phyloP scores from a whole-genome alignment of 2,329 filamentous ascomycete species.

The Dactylellina haptotyla region DNA sequence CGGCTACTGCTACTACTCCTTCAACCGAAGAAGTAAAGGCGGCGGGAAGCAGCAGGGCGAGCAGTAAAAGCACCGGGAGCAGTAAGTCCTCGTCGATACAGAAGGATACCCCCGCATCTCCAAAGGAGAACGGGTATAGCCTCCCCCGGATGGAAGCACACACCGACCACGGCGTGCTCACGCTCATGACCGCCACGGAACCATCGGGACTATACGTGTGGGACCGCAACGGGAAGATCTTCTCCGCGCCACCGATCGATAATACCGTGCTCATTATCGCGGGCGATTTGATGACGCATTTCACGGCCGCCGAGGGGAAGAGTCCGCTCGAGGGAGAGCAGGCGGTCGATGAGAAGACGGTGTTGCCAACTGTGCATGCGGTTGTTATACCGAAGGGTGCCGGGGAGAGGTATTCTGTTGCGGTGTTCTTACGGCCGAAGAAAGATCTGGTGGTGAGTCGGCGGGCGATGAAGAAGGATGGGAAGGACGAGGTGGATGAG shows the following conservation, averaged over 20 bases:
- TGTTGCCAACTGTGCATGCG: conserved; percentile 41
- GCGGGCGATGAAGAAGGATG: conserved; percentile 4
- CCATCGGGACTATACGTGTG: conserved; percentile 48
- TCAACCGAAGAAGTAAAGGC: no score
- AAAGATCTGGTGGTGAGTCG: conserved; percentile 37
- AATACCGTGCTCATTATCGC: conserved; percentile 40
- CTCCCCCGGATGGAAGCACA: conserved; percentile 46
- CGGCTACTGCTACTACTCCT: neutral
- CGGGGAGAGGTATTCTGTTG: conserved; percentile 40
- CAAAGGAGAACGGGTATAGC: conserved; percentile 7
- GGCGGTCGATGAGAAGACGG: conserved; percentile 18
- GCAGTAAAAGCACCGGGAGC: conserved; percentile 11
- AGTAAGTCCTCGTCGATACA: conserved; percentile 5
- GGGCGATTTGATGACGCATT: conserved; percentile 43
- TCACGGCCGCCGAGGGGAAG: conserved; percentile 27
- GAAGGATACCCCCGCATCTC: conserved; percentile 3
- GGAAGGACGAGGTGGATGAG: conserved; percentile 8
- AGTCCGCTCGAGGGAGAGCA: conserved; percentile 10
- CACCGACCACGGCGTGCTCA: conserved; percentile 50
- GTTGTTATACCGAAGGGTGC: conserved; percentile 36
- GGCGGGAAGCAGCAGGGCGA: conserved; percentile 9
- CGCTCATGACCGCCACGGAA: conserved; percentile 44
- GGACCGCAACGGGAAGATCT: conserved; percentile 39
- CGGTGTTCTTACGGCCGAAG: conserved; percentile 48
- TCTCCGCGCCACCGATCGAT: conserved; percentile 39